Base-by-base conservation (phyloP, 2,329 filamentous ascomycete genomes). In the Hysterium pulicare region DNA sequence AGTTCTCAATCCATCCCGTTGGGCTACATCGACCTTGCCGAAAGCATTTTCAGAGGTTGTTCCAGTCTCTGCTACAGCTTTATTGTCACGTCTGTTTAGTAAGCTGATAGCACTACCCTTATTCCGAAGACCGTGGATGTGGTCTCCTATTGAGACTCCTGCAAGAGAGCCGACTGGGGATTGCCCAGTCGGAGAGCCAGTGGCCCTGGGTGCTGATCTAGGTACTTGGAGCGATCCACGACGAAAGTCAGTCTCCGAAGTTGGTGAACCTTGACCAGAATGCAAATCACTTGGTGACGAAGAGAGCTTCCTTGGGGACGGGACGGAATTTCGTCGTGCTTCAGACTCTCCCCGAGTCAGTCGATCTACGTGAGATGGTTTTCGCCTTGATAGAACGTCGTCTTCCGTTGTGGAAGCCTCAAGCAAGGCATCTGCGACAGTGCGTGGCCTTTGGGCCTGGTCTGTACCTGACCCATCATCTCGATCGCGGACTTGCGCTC, bases 371-470 rank as follows among this genome's bases (percentile, higher is more conserved):
- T 66, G 65, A 11, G 66, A 54, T 34, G 67, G 61, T 44, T 58
- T 71, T 38, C 69, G 69, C 33, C 64, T 59, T 32, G 79, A 70
- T 6, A 79, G 67, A 1, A 82, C 73, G 50, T 86, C 83, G 57
- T 91, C 86, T 48, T 93, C 89, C 0, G 86, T 90, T 70, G 88
- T 90, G 1, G 90, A 94, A 5, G 93, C 93, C 66, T 97, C 93
- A 22, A 95, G 74, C 13, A 97, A 73, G 5, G 93, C 93, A 67
- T 97, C 91, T 3, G 87, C 82, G 51, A 97, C 93, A 0, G 90
- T 95, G 53, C 88, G 86, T 4, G 81, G 78, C 23, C 44, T 50
- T 41, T 62, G 55, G 22, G 59, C 53, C 40, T 64, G 53, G 45
- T 64, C 59, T 52, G 47, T 70, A 55, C 20, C 57, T 45, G 46